These are phyloP conservation scores for Corchorus capsularis DNA, from an alignment of 345 rosid genomes.

Conservation along the genomic window DNA sequence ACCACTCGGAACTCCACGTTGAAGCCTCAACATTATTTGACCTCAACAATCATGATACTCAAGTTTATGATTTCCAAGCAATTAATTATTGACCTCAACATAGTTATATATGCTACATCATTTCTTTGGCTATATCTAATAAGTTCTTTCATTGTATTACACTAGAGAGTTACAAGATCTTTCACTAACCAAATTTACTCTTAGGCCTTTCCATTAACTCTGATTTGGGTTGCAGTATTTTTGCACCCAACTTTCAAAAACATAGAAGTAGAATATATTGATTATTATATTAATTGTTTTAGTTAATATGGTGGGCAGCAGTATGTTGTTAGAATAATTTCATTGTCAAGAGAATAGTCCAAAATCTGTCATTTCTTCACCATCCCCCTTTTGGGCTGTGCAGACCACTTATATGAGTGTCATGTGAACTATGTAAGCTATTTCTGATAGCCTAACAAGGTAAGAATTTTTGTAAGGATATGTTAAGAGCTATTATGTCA, in stretches of 20 bases:
- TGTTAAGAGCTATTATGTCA: neutral
- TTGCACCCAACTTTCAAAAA: neutral
- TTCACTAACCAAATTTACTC: too few species aligned
- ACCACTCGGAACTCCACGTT: too few species aligned
- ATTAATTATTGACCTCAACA: too few species aligned
- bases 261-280: neutral
- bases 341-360: neutral
- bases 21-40: too few species aligned
- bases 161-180: neutral
- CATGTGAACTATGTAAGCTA: neutral
- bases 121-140: too few species aligned
- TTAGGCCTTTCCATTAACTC: neutral
- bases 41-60: too few species aligned
- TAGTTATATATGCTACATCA: too few species aligned
- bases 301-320: neutral
- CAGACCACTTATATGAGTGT: neutral
- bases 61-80: too few species aligned
- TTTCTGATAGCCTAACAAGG: neutral
- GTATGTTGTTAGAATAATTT: neutral
- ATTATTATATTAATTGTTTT: neutral
- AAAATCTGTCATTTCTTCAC: conserved; percentile 2
- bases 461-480: neutral
- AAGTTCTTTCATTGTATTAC: neutral
- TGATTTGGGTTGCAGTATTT: neutral
- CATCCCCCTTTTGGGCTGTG: neutral